A percentile compares a stretch with the other conserved stretches of the same genome.
Evolutionary conservation across 2,329 filamentous ascomycete genomes (phyloP).

Genomic region (Aspergillus eucalypticola): DNA sequence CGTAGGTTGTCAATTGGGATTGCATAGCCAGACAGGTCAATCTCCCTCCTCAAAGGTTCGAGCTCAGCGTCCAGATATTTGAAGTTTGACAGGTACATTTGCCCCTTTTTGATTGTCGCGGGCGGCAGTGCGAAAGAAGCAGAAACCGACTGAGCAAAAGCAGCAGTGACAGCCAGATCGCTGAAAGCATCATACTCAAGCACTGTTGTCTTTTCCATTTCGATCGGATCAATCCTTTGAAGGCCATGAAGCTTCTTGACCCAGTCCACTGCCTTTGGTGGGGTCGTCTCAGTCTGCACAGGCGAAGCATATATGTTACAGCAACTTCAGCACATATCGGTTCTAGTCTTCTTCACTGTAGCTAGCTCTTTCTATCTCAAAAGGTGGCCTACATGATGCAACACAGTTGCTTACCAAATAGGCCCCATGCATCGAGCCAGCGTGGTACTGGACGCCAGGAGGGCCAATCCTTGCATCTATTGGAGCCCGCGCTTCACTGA

Average conservation of each 20-base stretch:
- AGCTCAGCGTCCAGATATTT: slow-evolving; percentile 43
- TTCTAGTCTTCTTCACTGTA: too few species aligned
- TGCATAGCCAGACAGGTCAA: slow-evolving; percentile 46
- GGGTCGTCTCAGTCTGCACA: slow-evolving; percentile 44
- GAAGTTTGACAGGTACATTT: slow-evolving; percentile 37
- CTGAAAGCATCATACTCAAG: slow-evolving; percentile 38
- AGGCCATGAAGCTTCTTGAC: slow-evolving; percentile 45
- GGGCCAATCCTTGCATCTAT: too few species aligned
- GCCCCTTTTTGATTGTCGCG: slow-evolving; percentile 43
- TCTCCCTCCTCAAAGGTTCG: slow-evolving; percentile 36
- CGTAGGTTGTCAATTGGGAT: slow-evolving; percentile 47
- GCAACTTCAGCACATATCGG: too few species aligned
- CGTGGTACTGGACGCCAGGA: too few species aligned
- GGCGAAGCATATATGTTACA: slow-evolving; percentile 47
- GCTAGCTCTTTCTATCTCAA: too few species aligned
- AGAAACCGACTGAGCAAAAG: slow-evolving; percentile 45
- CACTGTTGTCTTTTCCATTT: slow-evolving; percentile 38
- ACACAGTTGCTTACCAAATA: too few species aligned
- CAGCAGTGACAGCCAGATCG: slow-evolving; percentile 41
- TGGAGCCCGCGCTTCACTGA: too few species aligned
- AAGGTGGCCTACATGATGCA: too few species aligned
- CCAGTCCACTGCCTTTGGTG: slow-evolving; percentile 42
- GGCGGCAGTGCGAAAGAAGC: slow-evolving; percentile 39
- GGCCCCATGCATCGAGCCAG: too few species aligned
- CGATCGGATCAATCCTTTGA: slow-evolving; percentile 34